Base-by-base conservation (phyloP, 1,284 basidiomycete species). In the Fomes fomentarius region DNA sequence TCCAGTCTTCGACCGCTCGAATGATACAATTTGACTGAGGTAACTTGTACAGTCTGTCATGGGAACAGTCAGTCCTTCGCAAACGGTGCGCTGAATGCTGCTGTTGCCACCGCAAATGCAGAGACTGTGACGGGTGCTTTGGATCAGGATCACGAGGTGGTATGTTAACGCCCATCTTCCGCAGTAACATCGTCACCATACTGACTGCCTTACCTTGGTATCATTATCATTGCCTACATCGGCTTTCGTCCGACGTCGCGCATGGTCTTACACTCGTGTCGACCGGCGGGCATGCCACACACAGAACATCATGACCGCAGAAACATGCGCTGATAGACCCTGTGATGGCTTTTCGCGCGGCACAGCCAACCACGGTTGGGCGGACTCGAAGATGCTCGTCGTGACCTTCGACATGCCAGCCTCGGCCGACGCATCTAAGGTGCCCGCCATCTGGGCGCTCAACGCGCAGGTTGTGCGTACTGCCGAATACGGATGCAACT, bases 401-500 rank as follows among this genome's bases (percentile, higher is more conserved):
- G 24, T 62, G 41, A 63, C 61, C 11, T 62, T 61, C 60, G 50
- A 60, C 60, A 65, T 65, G 63, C 28, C 63, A 61, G 21, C 54
- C 28, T 60, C 63, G 6, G 49, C 52, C 3, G 50, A 55, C 54
- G 41, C 60, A 15, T 34, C 52, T 24, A 56, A 62, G 44, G 57
- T 64, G 11, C 67, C 69, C 57, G 68, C 68, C 34, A 63, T 69
- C 61, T 71, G 69, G 69, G 59, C 58, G 9, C 62, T 71, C 21
- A 67, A 69, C 60, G 66, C 57, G 33, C 69, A 71, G 50, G 56
- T 71, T 48, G 68, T 68, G 31, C 66, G 68, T 57, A 39, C 65
- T 10, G 69, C 69, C 30, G 64, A 71, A 54, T 71, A 71, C 61
- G 69, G 69, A 49, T 71, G 69, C 65, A 71, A 71, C 64, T 71